Base-by-base conservation (phyloP, 2,329 filamentous ascomycete genomes). In the Fusarium hostae region DNA sequence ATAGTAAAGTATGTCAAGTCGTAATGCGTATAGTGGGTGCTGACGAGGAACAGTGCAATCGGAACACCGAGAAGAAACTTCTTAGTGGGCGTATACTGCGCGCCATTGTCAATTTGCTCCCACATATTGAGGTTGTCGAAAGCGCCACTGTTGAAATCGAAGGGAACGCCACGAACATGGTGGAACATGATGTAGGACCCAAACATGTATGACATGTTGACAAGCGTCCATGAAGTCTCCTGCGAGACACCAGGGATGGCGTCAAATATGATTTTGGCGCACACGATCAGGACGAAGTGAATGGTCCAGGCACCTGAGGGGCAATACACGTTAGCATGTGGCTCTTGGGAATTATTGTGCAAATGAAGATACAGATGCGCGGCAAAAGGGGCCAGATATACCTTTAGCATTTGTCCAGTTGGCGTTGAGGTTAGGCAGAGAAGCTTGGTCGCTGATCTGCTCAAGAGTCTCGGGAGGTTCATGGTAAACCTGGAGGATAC, bases 91-190 rank as follows among this genome's bases (percentile, higher is more conserved):
- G 96, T 99, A 85, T 98, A 99, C 82, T 99, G 96, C 77, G 96
- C 96, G 50, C 96, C 96, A 78, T 98, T 97, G 86, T 99, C 96
- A 81, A 99, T 99, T 85, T 99, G 96, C 86, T 99, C 96, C 96
- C 96, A 99, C 96, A 99, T 98, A 85, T 98, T 99, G 79, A 99
- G 88, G 82, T 99, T 98, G 87, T 99, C 96, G 83, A 98, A 99
- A 76, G 96, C 96, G 66, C 96, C 96, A 62, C 94, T 92, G 81
- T 99, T 99, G 88, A 99, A 99, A 82, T 99, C 96, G 80, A 99
- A 99, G 9, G 96, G 96, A 50, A 98, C 94, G 76, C 96, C 96
- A 80, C 95, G 94, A 76, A 99, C 96, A 87, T 94, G 97, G 84
- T 99, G 96, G 84, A 99, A 99, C 96, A 99, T 99, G 82, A 99